Conservation (phyloP, 2,329 filamentous ascomycete species). For the Monosporascus ibericus region DNA sequence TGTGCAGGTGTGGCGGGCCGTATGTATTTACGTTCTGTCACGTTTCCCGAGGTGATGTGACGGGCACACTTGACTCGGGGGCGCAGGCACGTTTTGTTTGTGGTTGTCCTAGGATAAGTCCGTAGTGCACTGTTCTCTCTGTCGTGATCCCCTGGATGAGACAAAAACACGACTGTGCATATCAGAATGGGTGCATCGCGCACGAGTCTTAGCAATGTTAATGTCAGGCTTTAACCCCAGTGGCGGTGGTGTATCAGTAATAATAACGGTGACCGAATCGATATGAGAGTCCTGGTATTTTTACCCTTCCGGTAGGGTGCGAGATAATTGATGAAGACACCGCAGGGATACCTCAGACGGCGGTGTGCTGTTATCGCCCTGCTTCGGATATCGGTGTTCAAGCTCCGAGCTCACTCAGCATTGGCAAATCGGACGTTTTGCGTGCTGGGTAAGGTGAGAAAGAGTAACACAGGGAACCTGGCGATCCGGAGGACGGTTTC, state of each 20-base stretch:
- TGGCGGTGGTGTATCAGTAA: too few relatives aligned
- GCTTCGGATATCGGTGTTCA: too few relatives aligned
- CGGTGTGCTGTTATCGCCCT: too few relatives aligned
- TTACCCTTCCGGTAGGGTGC: too few relatives aligned
- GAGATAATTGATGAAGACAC: too few relatives aligned
- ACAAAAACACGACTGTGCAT: not conserved
- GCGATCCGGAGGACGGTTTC: not conserved
- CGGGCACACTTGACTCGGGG: not conserved
- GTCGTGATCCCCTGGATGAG: not conserved
- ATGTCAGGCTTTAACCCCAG: too few relatives aligned
- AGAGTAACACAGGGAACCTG: not conserved
- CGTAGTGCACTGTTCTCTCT: not conserved
- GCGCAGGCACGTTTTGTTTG: not conserved
- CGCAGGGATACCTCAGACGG: too few relatives aligned
- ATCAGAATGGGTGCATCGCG: too few relatives aligned
- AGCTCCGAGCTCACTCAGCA: not conserved
- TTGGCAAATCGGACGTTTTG: not conserved
- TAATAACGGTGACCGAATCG: too few relatives aligned
- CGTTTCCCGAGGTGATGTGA: not conserved
- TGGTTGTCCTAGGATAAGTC: not conserved
- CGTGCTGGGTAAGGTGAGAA: not conserved
- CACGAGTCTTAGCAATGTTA: too few relatives aligned
- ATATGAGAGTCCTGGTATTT: too few relatives aligned
- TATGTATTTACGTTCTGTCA: not conserved
- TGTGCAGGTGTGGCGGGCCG: not conserved